Evolutionary conservation across 2,329 filamentous ascomycete genomes (phyloP).

Genomic region (Penicillium sp.): DNA sequence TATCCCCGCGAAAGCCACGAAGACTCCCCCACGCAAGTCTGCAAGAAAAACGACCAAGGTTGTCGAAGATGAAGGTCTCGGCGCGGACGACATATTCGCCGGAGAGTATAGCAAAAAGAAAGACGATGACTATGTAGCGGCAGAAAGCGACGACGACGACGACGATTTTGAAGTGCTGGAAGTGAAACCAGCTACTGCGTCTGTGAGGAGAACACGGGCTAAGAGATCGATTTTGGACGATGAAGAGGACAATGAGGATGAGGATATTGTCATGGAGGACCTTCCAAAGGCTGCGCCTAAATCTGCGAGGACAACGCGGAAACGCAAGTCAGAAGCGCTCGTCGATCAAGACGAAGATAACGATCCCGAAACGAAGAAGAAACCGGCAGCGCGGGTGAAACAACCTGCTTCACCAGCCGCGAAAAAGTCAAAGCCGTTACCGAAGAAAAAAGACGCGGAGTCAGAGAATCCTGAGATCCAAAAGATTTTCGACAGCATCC

Average conservation of each 20-base stretch:
- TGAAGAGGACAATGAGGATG: constrained; percentile 30
- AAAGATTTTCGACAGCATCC: constrained; percentile 81
- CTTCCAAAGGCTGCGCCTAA: constrained; percentile 43
- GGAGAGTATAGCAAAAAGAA: constrained; percentile 63
- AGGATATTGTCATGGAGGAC: constrained; percentile 50
- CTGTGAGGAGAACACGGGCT: constrained; percentile 41
- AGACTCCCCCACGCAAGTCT: constrained; percentile 6
- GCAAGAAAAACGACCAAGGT: constrained; percentile 32
- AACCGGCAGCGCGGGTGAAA: constrained; percentile 38
- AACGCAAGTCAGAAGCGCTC: constrained; percentile 53
- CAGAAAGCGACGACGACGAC: constrained; percentile 49
- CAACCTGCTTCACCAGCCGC: constrained; percentile 25
- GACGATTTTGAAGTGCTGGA: constrained; percentile 59
- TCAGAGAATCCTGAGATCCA: constrained; percentile 68
- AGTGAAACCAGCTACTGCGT: constrained; percentile 54
- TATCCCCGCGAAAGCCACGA: constrained; percentile 12
- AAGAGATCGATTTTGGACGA: constrained; percentile 24
- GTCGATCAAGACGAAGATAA: constrained; percentile 53
- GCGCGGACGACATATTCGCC: constrained; percentile 77
- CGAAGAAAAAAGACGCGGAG: constrained; percentile 53
- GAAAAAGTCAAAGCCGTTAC: constrained; percentile 50
- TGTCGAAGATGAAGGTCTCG: constrained; percentile 57
- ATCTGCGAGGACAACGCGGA: constrained; percentile 36
- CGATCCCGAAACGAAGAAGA: constrained; percentile 54
- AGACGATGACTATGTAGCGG: constrained; percentile 63